Evolutionary conservation across 345 rosid species (phyloP).

Genomic region (Cardamine occulta): DNA sequence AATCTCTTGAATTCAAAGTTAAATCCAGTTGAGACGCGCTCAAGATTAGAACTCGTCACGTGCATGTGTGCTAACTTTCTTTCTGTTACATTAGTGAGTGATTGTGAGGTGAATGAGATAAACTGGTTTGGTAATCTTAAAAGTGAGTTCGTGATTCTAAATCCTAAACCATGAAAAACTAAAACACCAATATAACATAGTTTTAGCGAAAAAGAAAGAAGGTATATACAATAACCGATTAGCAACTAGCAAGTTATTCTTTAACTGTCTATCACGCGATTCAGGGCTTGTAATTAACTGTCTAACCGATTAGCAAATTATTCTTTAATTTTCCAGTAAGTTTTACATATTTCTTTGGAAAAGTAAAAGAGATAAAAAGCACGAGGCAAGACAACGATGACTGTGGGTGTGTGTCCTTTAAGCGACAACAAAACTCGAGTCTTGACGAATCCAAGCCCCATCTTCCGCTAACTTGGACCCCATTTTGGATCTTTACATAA

Average conservation of each 20-base stretch:
- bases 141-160: neutral
- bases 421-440: conserved; percentile 39
- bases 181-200: neutral
- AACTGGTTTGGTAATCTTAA: neutral
- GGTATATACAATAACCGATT: neutral
- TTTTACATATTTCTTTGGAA: neutral
- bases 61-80: conserved; percentile 32
- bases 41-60: neutral
- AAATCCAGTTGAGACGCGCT: neutral
- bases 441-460: conserved; percentile 28
- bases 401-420: conserved; percentile 30
- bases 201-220: neutral
- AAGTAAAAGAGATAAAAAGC: conserved; percentile 27
- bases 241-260: conserved; percentile 10
- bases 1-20: neutral
- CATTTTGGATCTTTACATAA: neutral
- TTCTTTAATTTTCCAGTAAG: neutral
- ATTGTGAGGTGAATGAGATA: neutral
- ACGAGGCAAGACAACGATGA: conserved; percentile 27
- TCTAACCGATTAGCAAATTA: too few relatives aligned
- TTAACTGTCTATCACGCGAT: conserved; percentile 18
- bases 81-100: neutral
- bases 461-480: conserved; percentile 26
- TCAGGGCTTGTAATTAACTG: neutral
- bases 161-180: neutral